phyloP scores from a whole-genome alignment of 2,329 filamentous ascomycete species.

The Sarocladiaceae sp. region DNA sequence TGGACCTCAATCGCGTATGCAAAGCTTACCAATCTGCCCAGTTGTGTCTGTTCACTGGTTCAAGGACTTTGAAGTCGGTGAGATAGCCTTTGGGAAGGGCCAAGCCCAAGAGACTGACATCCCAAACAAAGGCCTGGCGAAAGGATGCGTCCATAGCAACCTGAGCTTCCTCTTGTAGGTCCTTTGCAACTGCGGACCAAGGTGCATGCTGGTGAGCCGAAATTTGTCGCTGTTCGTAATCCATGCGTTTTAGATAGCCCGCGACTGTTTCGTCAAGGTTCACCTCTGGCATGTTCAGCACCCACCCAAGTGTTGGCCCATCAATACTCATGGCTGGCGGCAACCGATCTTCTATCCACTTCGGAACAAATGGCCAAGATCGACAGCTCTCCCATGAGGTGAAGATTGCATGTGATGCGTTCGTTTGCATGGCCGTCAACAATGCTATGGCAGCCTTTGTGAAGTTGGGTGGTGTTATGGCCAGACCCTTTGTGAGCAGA shows the following conservation, averaged over 20 bases:
- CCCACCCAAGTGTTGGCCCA: conserved; percentile 29
- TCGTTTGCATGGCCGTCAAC: conserved; percentile 28
- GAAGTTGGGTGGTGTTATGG: conserved; percentile 22
- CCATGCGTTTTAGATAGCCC: conserved; percentile 22
- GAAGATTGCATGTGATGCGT: conserved; percentile 24
- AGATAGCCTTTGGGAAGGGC: conserved; percentile 12
- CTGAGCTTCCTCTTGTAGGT: conserved; percentile 25
- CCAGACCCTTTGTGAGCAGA: conserved; percentile 15
- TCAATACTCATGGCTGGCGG: conserved; percentile 31
- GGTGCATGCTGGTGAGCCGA: conserved; percentile 25
- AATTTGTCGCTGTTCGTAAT: conserved; percentile 19
- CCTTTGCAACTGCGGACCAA: conserved; percentile 25
- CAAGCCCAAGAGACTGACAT: conserved; percentile 25
- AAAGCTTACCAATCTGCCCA: conserved; percentile 31
- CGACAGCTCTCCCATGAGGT: conserved; percentile 27
- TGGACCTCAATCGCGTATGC: background rate
- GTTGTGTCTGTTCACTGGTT: conserved; percentile 26
- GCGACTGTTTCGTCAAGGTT: conserved; percentile 18
- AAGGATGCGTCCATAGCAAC: conserved; percentile 27
- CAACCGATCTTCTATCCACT: conserved; percentile 26
- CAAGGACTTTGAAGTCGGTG: conserved; percentile 17
- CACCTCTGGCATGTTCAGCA: conserved; percentile 27
- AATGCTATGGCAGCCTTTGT: conserved; percentile 25
- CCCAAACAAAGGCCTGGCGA: conserved; percentile 32
- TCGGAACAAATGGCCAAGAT: conserved; percentile 30